Conservation (phyloP, 345 rosid genomes). For the Aethionema arabicum region DNA sequence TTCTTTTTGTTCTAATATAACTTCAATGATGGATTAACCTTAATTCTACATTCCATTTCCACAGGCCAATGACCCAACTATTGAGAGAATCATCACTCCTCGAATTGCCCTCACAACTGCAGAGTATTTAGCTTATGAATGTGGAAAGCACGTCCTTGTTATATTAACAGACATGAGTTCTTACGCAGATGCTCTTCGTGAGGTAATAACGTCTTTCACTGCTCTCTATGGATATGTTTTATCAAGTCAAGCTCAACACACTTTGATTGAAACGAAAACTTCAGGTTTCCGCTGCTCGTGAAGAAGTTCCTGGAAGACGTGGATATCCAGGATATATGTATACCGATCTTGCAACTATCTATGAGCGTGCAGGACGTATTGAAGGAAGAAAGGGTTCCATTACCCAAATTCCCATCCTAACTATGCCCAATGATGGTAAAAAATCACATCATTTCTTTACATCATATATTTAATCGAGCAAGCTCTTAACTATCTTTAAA, state of each 20-base stretch:
- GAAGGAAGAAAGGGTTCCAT: slow-evolving; percentile 98
- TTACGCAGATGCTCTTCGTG: slow-evolving; percentile 99
- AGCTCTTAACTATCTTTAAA: slow-evolving; percentile 17
- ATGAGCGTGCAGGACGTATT: slow-evolving; percentile 97
- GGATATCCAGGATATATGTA: slow-evolving; percentile 99
- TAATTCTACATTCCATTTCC: slow-evolving; percentile 15
- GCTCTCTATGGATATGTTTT: neutral
- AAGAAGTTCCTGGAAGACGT: slow-evolving; percentile 99
- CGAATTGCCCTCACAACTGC: slow-evolving; percentile 98
- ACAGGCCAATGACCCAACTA: slow-evolving; percentile 99
- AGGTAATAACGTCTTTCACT: slow-evolving; percentile 47
- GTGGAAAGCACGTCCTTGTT: slow-evolving; percentile 98
- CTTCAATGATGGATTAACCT: neutral
- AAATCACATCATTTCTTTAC: slow-evolving; percentile 2
- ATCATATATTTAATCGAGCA: neutral
- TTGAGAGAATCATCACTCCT: slow-evolving; percentile 96
- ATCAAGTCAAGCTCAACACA: no score
- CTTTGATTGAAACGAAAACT: slow-evolving; percentile 7
- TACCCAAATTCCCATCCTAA: slow-evolving; percentile 95
- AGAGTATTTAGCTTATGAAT: slow-evolving; percentile 95
- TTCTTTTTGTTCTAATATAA: neutral
- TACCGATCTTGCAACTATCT: slow-evolving; percentile 97
- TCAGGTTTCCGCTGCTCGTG: slow-evolving; percentile 99
- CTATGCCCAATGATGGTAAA: slow-evolving; percentile 99
- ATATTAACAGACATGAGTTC: slow-evolving; percentile 99